Evolutionary conservation across 2,329 filamentous ascomycete species (phyloP), one percentile per base, ranked within the genome.

Genomic region (Epichloe gansuensis): DNA sequence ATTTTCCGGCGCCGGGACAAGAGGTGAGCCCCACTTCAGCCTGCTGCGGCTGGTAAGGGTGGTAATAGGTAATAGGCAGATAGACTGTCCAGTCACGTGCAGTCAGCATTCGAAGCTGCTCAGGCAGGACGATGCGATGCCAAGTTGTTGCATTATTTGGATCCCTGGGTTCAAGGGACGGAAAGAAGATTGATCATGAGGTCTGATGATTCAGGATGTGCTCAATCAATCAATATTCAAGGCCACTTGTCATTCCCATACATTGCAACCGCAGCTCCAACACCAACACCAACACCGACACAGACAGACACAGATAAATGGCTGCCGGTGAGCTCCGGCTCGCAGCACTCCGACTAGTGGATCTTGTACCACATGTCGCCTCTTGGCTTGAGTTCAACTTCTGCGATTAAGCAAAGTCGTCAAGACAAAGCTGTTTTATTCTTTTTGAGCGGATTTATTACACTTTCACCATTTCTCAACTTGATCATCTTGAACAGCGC

Each of bases 1-100:
- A 60, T 61, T 61, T 61, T 60, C 56, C 58, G 54, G 46, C 39
- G 28, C 42, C 41, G 42, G 38, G 34, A 35, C 28, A 39, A 42
- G 21, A 15, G 39, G 46, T 21, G 17, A 2, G 17, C 17, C 46
- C 50, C 50, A 52, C 50, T 47, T 38, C 49, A 38, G n/a, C 43
- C 25, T 47, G 28, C 17, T 47, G 47, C 21, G 4, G 45, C 21
- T 34, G 44, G 12, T 28, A 25, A 4, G 17, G 17, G 17, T 21
- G 17, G 17, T 21, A 21, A 21, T 21, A 13, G 38, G 35, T 17
- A 21, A 21, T 12, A 28, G 21, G 17, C n/a, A 42, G 31, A n/a
- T 4, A 3, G 8, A 9, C 38, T 5, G 15, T 21, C 17, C 34
- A 23, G 51, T 53, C 51, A 53, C 51, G 46, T 49, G 46, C 51